These are phyloP conservation scores for Ambrosia trifida DNA, from an alignment of 129 eudicot species.

Conservation along the genomic window DNA sequence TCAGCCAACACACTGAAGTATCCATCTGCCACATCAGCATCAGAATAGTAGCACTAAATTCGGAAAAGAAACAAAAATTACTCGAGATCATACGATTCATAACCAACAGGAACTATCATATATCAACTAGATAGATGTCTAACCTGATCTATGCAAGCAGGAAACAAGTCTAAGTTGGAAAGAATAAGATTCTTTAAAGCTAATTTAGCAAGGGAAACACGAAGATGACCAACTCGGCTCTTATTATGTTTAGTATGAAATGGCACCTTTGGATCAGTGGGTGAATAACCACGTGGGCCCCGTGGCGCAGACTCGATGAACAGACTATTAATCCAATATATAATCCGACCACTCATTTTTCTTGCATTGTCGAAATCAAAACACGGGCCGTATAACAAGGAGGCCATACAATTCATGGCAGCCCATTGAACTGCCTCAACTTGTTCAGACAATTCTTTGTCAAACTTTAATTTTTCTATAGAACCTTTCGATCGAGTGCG, in stretches of 20 bases:
- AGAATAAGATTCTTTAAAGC: slow-evolving; percentile 88
- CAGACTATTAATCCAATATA: slow-evolving; percentile 91
- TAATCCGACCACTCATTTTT: slow-evolving; percentile 93
- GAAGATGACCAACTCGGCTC: slow-evolving; percentile 68
- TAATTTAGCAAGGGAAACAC: slow-evolving; percentile 79
- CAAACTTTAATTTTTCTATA: slow-evolving; percentile 70
- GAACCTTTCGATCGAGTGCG: slow-evolving; percentile 84
- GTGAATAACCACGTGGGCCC: slow-evolving; percentile 78
- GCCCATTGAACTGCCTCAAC: slow-evolving; percentile 96
- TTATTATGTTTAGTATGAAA: slow-evolving; percentile 61
- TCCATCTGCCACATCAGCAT: slow-evolving; percentile 91
- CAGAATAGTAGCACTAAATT: slow-evolving; percentile 81
- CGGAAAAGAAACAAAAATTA: slow-evolving; percentile 4
- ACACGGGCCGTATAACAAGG: slow-evolving; percentile 91
- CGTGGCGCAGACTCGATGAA: slow-evolving; percentile 81
- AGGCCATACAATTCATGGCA: slow-evolving; percentile 95
- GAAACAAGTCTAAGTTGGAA: slow-evolving; percentile 87
- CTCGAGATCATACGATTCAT: slow-evolving; percentile 4
- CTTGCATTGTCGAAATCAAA: slow-evolving; percentile 86
- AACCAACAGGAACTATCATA: neutral
- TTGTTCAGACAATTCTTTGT: slow-evolving; percentile 81
- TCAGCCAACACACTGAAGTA: slow-evolving; percentile 95
- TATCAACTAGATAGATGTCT: slow-evolving; percentile 8
- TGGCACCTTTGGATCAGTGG: slow-evolving; percentile 86
- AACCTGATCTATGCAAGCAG: slow-evolving; percentile 99